Percentiles rank a stretch among this genome's conserved stretches.
phyloP scores from a whole-genome alignment of 176 grass and related monocot genomes.

The Areca catechu region DNA sequence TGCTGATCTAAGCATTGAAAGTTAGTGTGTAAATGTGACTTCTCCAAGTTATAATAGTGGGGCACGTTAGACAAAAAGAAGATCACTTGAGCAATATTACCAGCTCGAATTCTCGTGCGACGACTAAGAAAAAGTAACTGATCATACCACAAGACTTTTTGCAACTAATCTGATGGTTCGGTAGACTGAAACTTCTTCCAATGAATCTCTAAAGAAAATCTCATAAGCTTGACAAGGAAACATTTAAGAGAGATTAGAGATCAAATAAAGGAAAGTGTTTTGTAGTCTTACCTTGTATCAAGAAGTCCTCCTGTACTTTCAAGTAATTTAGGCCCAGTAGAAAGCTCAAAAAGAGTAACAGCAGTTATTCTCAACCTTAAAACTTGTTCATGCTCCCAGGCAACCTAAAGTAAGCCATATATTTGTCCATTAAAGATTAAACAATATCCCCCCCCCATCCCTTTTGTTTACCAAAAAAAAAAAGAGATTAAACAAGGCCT shows the following conservation, averaged over 20 bases:
- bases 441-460: no score
- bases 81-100: no score
- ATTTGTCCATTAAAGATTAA: no score
- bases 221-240: background rate
- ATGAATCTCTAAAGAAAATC: constrained; percentile 52
- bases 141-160: constrained; percentile 71
- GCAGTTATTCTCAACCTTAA: constrained; percentile 97
- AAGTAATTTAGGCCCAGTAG: constrained; percentile 77
- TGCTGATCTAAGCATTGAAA: no score
- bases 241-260: no score
- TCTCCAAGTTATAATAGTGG: no score
- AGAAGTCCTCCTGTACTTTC: constrained; percentile 67
- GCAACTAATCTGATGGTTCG: constrained; percentile 84
- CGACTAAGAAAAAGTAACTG: no score
- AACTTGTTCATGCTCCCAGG: constrained; percentile 98
- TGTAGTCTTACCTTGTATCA: constrained; percentile 54
- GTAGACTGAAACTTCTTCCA: constrained; percentile 42
- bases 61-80: no score
- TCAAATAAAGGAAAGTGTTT: background rate
- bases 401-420: constrained; percentile 37
- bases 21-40: no score
- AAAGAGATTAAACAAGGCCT: no score
- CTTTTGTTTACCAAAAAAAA: no score
- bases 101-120: no score
- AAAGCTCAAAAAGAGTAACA: constrained; percentile 75